phyloP scores from a whole-genome alignment of 192 early-diverging fungal genomes.

The Rhizophagus sp. region DNA sequence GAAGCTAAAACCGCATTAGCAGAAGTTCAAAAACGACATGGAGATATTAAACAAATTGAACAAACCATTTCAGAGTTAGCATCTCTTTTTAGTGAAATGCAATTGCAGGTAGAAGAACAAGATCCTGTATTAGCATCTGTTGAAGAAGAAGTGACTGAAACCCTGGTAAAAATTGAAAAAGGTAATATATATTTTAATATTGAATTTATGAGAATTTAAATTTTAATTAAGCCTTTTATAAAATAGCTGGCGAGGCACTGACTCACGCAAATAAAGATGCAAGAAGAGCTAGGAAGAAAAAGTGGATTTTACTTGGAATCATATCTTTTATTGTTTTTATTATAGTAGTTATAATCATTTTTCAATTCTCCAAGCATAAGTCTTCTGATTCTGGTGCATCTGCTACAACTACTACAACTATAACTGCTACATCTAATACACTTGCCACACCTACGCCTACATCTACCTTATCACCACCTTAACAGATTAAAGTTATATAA shows the following conservation, averaged over 20 bases:
- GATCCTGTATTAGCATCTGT: conserved; percentile 72
- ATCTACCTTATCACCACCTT: too few relatives aligned
- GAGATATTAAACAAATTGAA: conserved; percentile 86
- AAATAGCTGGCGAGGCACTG: conserved; percentile 55
- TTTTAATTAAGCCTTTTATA: neutral
- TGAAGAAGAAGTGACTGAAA: conserved; percentile 63
- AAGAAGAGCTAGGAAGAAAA: conserved; percentile 50
- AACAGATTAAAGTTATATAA: too few relatives aligned
- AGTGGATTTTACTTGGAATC: conserved; percentile 59
- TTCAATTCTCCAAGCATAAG: neutral
- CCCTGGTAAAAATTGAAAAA: conserved; percentile 60
- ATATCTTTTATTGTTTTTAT: conserved; percentile 38
- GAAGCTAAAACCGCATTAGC: conserved; percentile 74
- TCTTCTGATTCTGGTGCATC: too few relatives aligned
- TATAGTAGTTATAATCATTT: conserved; percentile 43
- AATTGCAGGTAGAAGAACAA: conserved; percentile 76
- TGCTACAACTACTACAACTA: too few relatives aligned
- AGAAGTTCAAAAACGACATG: conserved; percentile 82
- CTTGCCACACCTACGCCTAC: too few relatives aligned
- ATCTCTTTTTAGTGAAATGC: conserved; percentile 86
- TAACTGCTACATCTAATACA: too few relatives aligned
- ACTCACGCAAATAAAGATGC: conserved; percentile 51
- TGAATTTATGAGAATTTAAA: neutral
- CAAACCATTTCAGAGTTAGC: conserved; percentile 82
- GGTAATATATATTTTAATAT: neutral